Evolutionary conservation across 371 early-diverging fungal genomes (phyloP), one percentile per base, ranked within the genome.

Genomic region (Rhizomucor miehei): DNA sequence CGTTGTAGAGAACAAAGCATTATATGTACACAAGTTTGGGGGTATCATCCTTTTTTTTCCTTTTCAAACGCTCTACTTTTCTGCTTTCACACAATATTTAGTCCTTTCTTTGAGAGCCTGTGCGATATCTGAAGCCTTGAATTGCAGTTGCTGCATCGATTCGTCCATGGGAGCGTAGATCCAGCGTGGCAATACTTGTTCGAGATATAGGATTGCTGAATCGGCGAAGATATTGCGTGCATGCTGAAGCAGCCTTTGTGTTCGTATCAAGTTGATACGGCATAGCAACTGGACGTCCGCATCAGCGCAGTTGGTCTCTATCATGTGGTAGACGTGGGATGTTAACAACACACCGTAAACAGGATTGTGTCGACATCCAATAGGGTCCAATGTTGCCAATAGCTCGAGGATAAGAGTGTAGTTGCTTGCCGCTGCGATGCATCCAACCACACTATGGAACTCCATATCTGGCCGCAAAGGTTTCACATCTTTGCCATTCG

Each of bases 351-450:
- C 40, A 2, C 70, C 76, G 44, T 72, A 69, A 0, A 67, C 58
- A 0, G 76, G 76, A 14, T 58, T 63, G n/a, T 72, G 66, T n/a
- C 62, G 59, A 54, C 76, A 75, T 19, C 66, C 67, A 6, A 60
- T 54, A 0, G 59, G 58, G 46, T 75, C 76, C 20, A 72, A 21
- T 1, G 37, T 34, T 9, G 55, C 54, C 14, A 72, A 46, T 10
- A 62, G 41, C 54, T 75, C 76, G 49, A 75, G 49, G 10, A 67
- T 54, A 12, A 56, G 55, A 48, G 72, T 75, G 56, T 69, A 72
- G 23, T 62, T 50, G 29, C 64, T 53, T 12, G 70, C 52, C 11
- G 60, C 51, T 8, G 47, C 39, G 20, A 75, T 39, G 38, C 63
- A 62, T 1, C 63, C 58, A 0, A 67, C 56, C 2, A 69, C 54